Evolutionary conservation across 768 basidiomycete species (phyloP), one percentile per base, ranked within the genome.

Genomic region (Phylloporus sp.): DNA sequence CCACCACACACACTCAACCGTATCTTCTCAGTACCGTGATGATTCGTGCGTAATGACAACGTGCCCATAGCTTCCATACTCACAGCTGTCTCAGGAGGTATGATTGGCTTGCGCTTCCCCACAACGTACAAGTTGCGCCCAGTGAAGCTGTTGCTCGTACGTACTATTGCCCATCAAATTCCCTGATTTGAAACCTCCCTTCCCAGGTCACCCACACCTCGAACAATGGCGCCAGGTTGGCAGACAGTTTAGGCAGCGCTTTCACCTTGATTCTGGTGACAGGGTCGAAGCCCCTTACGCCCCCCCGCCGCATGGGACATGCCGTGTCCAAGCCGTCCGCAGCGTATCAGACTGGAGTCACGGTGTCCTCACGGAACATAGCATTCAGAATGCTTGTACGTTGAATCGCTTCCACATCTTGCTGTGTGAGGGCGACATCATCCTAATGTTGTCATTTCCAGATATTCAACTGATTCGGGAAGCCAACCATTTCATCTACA

Each of bases 321-420:
- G 85, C 62, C 74, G 74, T 29, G 86, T 92, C 16, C 92, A 97
- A 73, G 91, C 80, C 15, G 78, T 91, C 38, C 80, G 95, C 48
- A 91, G 88, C 54, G 88, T 94, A 20, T 84, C 78, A 2, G 95
- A 97, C 70, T 99, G 95, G 95, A 89, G 86, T 61, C 91, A 93
- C 60, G 95, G 95, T 3, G 88, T 94, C 31, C 74, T 95, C 57
- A 86, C 81, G 4, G 95, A 97, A 68, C 80, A 83, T 52, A 93
- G 90, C 68, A 92, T 98, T 53, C 95, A 97, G 71, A 88, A 92
- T 59, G 95, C 95, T 42, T 93, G 90, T 91, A 62, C 66, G 87
- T 80, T 7, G 43, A 4, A 7, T 49, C 18, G 31, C 53, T 38
- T 34, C 28, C 22, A 42, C 46, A 36, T 45, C n/a, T 36, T 36